Conservation (phyloP, 2,329 filamentous ascomycete species). For the Penicillium palitans region DNA sequence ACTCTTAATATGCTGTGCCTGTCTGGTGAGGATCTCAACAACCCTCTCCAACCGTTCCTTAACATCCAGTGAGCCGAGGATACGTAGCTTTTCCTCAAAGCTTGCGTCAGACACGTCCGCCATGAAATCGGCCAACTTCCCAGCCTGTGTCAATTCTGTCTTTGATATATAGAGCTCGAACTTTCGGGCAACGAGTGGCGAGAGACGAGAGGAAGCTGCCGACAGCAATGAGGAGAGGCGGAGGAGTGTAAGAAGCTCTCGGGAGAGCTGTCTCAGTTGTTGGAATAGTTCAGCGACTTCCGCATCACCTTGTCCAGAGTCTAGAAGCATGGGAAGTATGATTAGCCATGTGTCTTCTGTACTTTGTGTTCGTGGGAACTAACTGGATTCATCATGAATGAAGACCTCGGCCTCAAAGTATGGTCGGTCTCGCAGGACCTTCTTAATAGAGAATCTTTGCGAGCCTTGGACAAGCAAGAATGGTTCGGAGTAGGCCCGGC, state of each 20-base stretch:
- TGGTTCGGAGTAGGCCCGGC: slow-evolving; percentile 72
- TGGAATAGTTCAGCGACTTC: slow-evolving; percentile 71
- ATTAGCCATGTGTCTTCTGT: slow-evolving; percentile 8
- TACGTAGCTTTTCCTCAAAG: slow-evolving; percentile 85
- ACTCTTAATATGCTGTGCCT: slow-evolving; percentile 80
- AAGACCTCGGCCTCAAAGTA: slow-evolving; percentile 82
- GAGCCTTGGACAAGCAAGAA: slow-evolving; percentile 84
- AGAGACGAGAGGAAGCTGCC: slow-evolving; percentile 67
- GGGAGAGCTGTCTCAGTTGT: slow-evolving; percentile 78
- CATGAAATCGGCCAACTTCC: slow-evolving; percentile 92
- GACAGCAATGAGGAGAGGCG: slow-evolving; percentile 82
- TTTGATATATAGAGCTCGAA: slow-evolving; percentile 84
- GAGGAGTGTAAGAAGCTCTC: slow-evolving; percentile 81
- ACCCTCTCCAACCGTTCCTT: slow-evolving; percentile 77
- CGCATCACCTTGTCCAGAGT: slow-evolving; percentile 55
- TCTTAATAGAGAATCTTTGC: slow-evolving; percentile 72
- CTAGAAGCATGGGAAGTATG: slow-evolving; percentile 21
- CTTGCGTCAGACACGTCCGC: slow-evolving; percentile 83
- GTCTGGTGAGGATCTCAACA: slow-evolving; percentile 77
- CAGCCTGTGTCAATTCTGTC: slow-evolving; percentile 79
- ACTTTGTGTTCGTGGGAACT: slow-evolving; percentile 22
- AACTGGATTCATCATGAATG: slow-evolving; percentile 69
- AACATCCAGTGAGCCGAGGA: slow-evolving; percentile 78
- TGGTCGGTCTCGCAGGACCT: slow-evolving; percentile 72
- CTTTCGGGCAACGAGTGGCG: slow-evolving; percentile 79